These are phyloP conservation scores for Chlamydomonas schloesseri DNA, from an alignment of 139 green algal genomes.

Conservation along the genomic window DNA sequence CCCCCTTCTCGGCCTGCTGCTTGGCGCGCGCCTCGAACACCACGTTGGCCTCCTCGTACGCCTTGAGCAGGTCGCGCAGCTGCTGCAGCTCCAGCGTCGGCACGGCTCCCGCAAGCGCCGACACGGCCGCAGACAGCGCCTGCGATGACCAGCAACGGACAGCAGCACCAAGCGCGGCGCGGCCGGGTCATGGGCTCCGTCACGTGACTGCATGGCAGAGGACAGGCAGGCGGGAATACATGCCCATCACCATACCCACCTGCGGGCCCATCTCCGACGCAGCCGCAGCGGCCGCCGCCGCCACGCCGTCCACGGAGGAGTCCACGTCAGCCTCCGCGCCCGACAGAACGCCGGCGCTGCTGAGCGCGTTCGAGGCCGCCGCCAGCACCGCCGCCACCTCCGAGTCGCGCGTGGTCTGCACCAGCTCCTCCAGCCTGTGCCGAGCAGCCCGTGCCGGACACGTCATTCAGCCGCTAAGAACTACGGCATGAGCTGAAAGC, in stretches of 20 bases:
- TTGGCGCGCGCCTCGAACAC: background rate
- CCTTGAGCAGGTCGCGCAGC: background rate
- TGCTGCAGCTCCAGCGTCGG: constrained; percentile 7
- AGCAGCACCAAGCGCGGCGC: background rate
- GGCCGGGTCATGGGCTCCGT: too few species aligned
- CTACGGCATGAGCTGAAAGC: too few species aligned
- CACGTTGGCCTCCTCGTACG: background rate
- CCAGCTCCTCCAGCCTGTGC: constrained; percentile 9
- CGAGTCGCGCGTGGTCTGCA: background rate
- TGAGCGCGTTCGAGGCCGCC: background rate
- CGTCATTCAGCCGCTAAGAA: too few species aligned
- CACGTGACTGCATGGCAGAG: too few species aligned
- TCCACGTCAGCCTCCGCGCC: background rate
- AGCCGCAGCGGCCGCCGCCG: too few species aligned
- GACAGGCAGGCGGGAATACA: too few species aligned
- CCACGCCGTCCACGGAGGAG: background rate
- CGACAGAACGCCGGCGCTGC: background rate
- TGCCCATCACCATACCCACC: too few species aligned
- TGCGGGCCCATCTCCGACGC: background rate
- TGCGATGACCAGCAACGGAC: too few species aligned
- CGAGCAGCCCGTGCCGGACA: too few species aligned
- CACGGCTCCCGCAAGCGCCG: background rate
- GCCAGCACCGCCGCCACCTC: background rate
- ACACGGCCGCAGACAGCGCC: background rate
- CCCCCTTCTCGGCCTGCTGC: background rate